A percentile compares a stretch with the other conserved stretches of the same genome.
Conservation (phyloP, 2,329 filamentous ascomycete genomes). For the Fusarium agapanthi region DNA sequence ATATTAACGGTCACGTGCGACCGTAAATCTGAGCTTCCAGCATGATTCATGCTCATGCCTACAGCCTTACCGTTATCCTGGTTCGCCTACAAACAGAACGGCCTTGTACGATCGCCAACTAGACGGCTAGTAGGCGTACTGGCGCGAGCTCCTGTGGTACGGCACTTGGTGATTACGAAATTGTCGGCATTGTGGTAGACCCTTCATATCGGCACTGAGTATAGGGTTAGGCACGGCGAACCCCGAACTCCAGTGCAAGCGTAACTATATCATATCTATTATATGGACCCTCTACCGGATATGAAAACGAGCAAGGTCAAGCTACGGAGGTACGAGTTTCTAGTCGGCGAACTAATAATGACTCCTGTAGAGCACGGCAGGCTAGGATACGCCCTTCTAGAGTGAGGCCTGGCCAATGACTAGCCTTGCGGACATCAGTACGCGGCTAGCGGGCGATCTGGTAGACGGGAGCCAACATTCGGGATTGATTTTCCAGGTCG, state of each 20-base stretch:
- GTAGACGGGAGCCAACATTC: constrained; percentile 3
- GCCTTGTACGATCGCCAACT: constrained; percentile 5
- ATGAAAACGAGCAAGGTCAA: constrained; percentile 8
- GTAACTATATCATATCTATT: constrained; percentile 6
- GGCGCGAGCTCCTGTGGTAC: constrained; percentile 5
- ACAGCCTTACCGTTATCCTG: constrained; percentile 26
- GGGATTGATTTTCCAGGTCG: not conserved
- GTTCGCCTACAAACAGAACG: not conserved
- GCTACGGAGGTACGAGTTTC: not conserved
- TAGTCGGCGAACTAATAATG: not conserved
- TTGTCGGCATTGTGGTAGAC: not conserved
- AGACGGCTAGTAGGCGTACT: constrained; percentile 2
- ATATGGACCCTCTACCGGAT: not conserved
- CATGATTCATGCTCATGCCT: not conserved
- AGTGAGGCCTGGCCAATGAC: constrained; percentile 11
- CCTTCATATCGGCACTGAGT: constrained; percentile 19
- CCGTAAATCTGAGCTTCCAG: not conserved
- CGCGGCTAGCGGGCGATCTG: constrained; percentile 20
- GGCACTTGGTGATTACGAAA: constrained; percentile 23
- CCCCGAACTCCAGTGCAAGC: constrained; percentile 8
- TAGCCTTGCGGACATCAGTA: not conserved
- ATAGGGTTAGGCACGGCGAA: constrained; percentile 21
- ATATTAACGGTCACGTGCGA: constrained; percentile 7
- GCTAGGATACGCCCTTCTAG: not conserved
- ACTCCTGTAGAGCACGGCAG: not conserved